A percentile compares a stretch with the other conserved stretches of the same genome.
Evolutionary conservation across 1,284 basidiomycete genomes (phyloP).

Genomic region (Ceratobasidium sp.): DNA sequence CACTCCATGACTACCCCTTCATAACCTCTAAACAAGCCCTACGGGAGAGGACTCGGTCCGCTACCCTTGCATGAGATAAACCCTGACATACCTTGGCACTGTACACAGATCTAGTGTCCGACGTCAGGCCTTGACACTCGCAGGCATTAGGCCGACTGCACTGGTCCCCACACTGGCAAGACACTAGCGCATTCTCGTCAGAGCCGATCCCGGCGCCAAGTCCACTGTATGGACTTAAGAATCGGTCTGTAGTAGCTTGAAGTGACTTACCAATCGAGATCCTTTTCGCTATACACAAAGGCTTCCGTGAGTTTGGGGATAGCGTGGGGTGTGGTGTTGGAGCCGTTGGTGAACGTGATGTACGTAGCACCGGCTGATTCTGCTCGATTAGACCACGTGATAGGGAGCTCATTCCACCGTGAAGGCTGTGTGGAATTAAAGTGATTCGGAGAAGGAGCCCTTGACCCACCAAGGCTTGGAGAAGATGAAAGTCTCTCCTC

Average conservation of each 20-base stretch:
- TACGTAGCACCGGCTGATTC: constrained; percentile 23
- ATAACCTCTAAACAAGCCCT: constrained; percentile 43
- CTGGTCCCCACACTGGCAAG: constrained; percentile 8
- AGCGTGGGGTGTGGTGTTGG: constrained; percentile 23
- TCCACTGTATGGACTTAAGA: background rate
- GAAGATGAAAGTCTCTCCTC: background rate
- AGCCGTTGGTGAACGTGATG: constrained; percentile 39
- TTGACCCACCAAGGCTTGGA: constrained; percentile 34
- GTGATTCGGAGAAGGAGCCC: background rate
- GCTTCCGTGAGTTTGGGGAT: constrained; percentile 27
- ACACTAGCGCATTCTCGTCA: constrained; percentile 1
- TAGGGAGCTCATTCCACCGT: background rate
- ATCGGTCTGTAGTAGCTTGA: background rate
- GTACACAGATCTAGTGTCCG: constrained; percentile 43
- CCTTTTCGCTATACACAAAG: constrained; percentile 46
- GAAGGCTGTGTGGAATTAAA: background rate
- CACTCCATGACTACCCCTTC: constrained; percentile 46
- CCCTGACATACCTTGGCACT: constrained; percentile 13
- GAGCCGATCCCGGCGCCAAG: background rate
- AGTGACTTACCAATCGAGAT: constrained; percentile 27
- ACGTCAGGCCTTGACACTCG: constrained; percentile 27
- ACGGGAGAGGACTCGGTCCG: background rate
- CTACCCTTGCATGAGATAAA: background rate
- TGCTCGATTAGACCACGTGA: constrained; percentile 34
- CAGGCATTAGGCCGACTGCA: constrained; percentile 32